Percentiles rank a stretch among this genome's conserved stretches.
Evolutionary conservation across 192 early-diverging fungal genomes (phyloP).

Genomic region (Dissophora ornata): DNA sequence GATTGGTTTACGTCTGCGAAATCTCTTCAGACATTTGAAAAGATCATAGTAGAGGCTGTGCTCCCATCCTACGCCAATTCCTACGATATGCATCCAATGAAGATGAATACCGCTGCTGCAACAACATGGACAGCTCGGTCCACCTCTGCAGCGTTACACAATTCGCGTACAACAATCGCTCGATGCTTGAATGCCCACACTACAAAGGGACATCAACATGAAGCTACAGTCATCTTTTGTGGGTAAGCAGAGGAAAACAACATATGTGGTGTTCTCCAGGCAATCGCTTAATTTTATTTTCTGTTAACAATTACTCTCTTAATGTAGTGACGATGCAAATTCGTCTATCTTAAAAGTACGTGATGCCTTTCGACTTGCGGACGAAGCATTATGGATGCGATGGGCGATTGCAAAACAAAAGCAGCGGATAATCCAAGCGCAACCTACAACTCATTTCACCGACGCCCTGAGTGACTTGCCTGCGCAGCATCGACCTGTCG

Average conservation of each 20-base stretch:
- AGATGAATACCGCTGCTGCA: too few relatives aligned
- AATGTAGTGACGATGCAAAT: too few relatives aligned
- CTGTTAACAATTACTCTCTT: too few relatives aligned
- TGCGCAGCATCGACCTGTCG: conserved; percentile 14
- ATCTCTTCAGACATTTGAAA: conserved; percentile 3
- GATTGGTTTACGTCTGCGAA: not conserved
- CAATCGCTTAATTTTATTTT: too few relatives aligned
- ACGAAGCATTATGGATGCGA: conserved; percentile 7
- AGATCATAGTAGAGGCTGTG: not conserved
- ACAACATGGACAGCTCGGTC: not conserved
- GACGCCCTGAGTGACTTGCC: not conserved
- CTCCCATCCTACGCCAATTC: conserved; percentile 3
- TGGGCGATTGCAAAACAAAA: not conserved
- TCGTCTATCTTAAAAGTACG: not conserved
- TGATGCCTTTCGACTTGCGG: not conserved
- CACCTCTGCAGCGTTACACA: not conserved
- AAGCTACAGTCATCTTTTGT: conserved; percentile 17
- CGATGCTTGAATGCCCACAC: conserved; percentile 11
- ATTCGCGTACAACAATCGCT: not conserved
- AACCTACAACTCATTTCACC: not conserved
- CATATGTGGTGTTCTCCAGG: too few relatives aligned
- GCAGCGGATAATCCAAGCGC: too few relatives aligned
- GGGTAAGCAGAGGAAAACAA: conserved; percentile 17
- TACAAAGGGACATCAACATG: conserved; percentile 10
- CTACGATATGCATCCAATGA: too few relatives aligned